Percentiles rank a stretch among this genome's conserved stretches.
phyloP scores from a whole-genome alignment of 192 early-diverging fungal species.

The Coemansia sp. region DNA sequence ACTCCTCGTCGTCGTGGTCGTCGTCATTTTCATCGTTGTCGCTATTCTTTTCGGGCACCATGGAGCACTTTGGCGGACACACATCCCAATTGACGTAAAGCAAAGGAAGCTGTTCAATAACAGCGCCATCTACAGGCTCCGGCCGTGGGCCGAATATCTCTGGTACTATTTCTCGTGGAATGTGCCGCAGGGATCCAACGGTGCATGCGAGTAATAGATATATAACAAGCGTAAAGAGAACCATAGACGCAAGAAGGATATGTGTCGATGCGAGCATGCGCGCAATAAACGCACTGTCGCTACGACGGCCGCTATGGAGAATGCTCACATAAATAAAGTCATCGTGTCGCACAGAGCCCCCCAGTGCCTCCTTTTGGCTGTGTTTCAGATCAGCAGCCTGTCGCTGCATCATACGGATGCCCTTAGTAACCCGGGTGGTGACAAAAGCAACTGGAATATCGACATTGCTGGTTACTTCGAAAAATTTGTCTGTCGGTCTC shows the following conservation, averaged over 20 bases:
- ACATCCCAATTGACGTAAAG: constrained; percentile 42
- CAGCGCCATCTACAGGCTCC: constrained; percentile 29
- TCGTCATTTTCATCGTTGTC: constrained; percentile 12
- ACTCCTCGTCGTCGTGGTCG: constrained; percentile 24
- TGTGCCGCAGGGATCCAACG: constrained; percentile 40
- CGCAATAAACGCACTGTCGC: constrained; percentile 10
- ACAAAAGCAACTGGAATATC: constrained; percentile 44
- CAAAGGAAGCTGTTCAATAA: constrained; percentile 34
- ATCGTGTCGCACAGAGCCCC: constrained; percentile 1
- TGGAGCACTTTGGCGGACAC: too few species aligned
- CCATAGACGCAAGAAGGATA: constrained; percentile 26
- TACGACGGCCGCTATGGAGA: constrained; percentile 4
- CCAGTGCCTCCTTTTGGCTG: constrained; percentile 1
- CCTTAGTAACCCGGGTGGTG: constrained; percentile 19
- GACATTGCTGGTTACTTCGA: constrained; percentile 30
- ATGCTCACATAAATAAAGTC: constrained; percentile 41
- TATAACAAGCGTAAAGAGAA: constrained; percentile 20
- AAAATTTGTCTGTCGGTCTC: constrained; percentile 30
- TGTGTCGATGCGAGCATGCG: constrained; percentile 39
- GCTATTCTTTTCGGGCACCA: not conserved
- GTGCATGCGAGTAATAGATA: constrained; percentile 42
- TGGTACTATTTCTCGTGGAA: constrained; percentile 38
- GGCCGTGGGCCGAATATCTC: constrained; percentile 30
- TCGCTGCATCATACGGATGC: constrained; percentile 29
- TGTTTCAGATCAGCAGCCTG: constrained; percentile 1